These are phyloP conservation scores for Myriangium duriaei DNA, from an alignment of 2,329 filamentous ascomycete genomes.

Conservation along the genomic window DNA sequence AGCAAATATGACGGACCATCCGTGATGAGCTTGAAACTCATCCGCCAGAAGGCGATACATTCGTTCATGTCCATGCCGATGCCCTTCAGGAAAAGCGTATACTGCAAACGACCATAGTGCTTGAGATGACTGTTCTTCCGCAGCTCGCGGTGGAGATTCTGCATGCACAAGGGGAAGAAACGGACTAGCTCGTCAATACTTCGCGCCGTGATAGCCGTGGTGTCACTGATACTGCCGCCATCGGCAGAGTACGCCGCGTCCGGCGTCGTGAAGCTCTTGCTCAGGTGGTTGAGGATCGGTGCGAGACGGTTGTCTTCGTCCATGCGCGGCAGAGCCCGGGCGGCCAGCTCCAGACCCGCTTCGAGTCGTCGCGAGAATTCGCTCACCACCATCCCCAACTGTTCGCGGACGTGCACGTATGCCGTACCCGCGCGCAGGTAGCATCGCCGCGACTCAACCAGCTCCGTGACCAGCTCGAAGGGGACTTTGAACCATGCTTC, in stretches of 20 bases:
- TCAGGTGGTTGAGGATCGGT: conserved; percentile 68
- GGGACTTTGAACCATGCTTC: conserved; percentile 93
- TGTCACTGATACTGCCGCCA: conserved; percentile 44
- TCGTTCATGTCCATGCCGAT: conserved; percentile 89
- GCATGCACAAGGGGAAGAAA: conserved; percentile 91
- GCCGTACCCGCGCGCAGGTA: conserved; percentile 72
- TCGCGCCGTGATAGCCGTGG: conserved; percentile 62
- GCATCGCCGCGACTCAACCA: conserved; percentile 69
- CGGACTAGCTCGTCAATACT: conserved; percentile 68
- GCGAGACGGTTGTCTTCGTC: conserved; percentile 90
- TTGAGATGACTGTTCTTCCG: conserved; percentile 84
- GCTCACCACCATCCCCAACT: conserved; percentile 75
- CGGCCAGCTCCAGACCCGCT: conserved; percentile 72
- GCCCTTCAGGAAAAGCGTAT: conserved; percentile 91
- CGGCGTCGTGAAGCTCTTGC: conserved; percentile 87
- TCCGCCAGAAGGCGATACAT: conserved; percentile 82
- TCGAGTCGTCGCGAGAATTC: conserved; percentile 76
- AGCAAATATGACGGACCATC: conserved; percentile 36
- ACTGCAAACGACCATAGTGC: conserved; percentile 86
- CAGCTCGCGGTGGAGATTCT: conserved; percentile 72
- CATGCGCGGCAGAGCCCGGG: conserved; percentile 78
- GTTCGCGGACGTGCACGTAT: conserved; percentile 78
- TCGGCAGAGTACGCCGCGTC: conserved; percentile 67
- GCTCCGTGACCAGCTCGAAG: conserved; percentile 82
- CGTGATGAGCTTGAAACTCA: conserved; percentile 70